Base-by-base conservation (phyloP, 176 grass and related monocot genomes). In the Lolium multiflorum region DNA sequence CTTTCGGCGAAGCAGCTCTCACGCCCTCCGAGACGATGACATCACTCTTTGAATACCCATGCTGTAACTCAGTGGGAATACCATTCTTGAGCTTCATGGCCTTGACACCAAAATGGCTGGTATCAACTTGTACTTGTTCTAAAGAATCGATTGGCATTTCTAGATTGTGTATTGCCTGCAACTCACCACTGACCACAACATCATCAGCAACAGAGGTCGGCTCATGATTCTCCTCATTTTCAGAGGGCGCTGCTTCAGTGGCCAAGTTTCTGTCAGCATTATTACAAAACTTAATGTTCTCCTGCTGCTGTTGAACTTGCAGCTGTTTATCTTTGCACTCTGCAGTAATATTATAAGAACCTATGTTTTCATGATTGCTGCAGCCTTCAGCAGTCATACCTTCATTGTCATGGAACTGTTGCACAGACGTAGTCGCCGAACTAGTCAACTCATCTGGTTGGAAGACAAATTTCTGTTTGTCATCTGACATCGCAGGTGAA, bases 261-360 rank as follows among this genome's bases (percentile, higher is more conserved):
- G 28, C 59, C 50, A 84, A 16, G 43, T 66, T 81, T 24, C 20
- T 64, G 35, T 11, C 82, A 25, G 85, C 31, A 79, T 65, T 65
- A 71, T 84, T 61, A 35, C 68, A 20, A 80, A 81, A 44, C 4
- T 31, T 22, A 11, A 46, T 55, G 12, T 41, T 49, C 41, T 43
- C 79, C 43, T 86, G 79, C 39, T 79, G 70, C 81, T 61, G 57
- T 38, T 78, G 69, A 71, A 47, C 63, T 78, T 73, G 83, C 66
- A 80, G 76, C 35, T 11, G 76, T 87, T 85, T 61, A 83, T 83
- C 56, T 89, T 81, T 85, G 85, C 61, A 76, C 72, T 11, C 24
- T 51, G 78, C 31, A 82, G 57, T 84, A 52, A 56, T 20, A 60
- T 55, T 77, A 49, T 49, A 17, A 83, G 70, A 60, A 54, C 65